phyloP scores from a whole-genome alignment of 2,329 filamentous ascomycete genomes.

The Pyricularia sp. region DNA sequence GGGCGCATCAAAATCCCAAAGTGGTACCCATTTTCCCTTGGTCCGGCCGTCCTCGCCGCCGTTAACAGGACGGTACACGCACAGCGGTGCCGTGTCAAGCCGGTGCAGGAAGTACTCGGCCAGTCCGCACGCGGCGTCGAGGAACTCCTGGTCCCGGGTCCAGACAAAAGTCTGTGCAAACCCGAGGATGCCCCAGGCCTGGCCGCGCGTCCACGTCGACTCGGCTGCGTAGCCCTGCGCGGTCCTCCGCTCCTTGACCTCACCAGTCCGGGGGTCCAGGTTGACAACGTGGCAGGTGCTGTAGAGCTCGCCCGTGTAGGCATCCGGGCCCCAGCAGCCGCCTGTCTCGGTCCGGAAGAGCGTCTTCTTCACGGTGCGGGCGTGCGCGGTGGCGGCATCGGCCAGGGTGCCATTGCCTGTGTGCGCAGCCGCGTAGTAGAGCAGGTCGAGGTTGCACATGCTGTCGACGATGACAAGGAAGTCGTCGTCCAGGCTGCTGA shows the following conservation, averaged over 20 bases:
- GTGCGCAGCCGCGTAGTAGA: constrained; percentile 24
- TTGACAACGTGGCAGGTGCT: constrained; percentile 39
- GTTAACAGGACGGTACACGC: constrained; percentile 18
- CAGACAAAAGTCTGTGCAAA: constrained; percentile 39
- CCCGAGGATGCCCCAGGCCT: constrained; percentile 41
- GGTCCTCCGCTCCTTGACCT: constrained; percentile 33
- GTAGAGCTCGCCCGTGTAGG: constrained; percentile 24
- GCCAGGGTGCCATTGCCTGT: constrained; percentile 11
- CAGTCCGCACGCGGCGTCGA: constrained; percentile 32
- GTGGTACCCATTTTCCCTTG: constrained; percentile 18
- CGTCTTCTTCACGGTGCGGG: constrained; percentile 26
- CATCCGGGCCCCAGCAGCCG: constrained; percentile 18
- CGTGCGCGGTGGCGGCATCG: constrained; percentile 25
- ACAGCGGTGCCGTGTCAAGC: constrained; percentile 22
- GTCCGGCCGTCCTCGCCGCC: constrained; percentile 4
- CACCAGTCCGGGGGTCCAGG: constrained; percentile 31
- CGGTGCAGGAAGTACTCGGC: constrained; percentile 39
- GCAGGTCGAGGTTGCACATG: constrained; percentile 28
- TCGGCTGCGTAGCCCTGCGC: constrained; percentile 35
- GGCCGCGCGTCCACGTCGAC: constrained; percentile 42
- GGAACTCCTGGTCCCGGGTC: constrained; percentile 33
- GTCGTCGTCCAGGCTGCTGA: constrained; percentile 20
- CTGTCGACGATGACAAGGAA: constrained; percentile 33
- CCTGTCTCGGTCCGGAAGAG: constrained; percentile 31
- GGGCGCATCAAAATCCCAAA: constrained; percentile 31